These are phyloP conservation scores for Aegilops umbellulata DNA, from an alignment of 176 grass and related monocot genomes.

Conservation along the genomic window DNA sequence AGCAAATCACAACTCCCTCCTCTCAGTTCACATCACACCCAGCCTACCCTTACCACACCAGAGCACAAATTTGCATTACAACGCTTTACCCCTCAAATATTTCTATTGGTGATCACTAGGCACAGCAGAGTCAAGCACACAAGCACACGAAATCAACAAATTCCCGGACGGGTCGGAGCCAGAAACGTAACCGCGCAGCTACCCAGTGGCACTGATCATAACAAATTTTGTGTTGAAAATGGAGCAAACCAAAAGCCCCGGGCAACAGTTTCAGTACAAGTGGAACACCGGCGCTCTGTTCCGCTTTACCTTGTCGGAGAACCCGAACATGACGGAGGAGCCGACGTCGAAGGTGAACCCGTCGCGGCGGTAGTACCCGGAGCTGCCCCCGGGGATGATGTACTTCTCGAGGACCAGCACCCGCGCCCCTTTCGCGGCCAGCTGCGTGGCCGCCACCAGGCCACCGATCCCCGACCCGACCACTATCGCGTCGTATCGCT, in stretches of 20 bases:
- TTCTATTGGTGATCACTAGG: background rate
- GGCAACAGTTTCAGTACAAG: background rate
- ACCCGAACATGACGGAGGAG: slow-evolving; percentile 94
- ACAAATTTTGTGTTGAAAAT: background rate
- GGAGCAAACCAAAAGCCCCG: background rate
- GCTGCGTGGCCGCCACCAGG: slow-evolving; percentile 79
- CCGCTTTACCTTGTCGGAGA: slow-evolving; percentile 74
- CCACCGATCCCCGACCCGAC: slow-evolving; percentile 86
- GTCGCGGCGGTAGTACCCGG: slow-evolving; percentile 77
- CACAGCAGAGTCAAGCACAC: background rate
- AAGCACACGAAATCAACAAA: background rate
- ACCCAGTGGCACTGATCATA: background rate
- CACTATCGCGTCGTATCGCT: slow-evolving; percentile 72
- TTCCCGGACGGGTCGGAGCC: background rate
- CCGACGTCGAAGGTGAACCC: slow-evolving; percentile 94
- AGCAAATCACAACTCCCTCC: background rate
- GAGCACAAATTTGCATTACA: background rate
- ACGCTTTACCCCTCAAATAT: background rate
- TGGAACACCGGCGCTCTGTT: background rate
- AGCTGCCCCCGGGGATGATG: slow-evolving; percentile 86
- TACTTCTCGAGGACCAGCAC: slow-evolving; percentile 97
- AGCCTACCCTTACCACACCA: background rate
- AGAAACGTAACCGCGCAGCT: background rate
- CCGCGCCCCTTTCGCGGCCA: slow-evolving; percentile 72
- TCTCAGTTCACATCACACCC: background rate